Percentiles rank a stretch among this genome's conserved stretches.
Conservation (phyloP, 1,139 yeast genomes). For the Waltiozyma sp. region DNA sequence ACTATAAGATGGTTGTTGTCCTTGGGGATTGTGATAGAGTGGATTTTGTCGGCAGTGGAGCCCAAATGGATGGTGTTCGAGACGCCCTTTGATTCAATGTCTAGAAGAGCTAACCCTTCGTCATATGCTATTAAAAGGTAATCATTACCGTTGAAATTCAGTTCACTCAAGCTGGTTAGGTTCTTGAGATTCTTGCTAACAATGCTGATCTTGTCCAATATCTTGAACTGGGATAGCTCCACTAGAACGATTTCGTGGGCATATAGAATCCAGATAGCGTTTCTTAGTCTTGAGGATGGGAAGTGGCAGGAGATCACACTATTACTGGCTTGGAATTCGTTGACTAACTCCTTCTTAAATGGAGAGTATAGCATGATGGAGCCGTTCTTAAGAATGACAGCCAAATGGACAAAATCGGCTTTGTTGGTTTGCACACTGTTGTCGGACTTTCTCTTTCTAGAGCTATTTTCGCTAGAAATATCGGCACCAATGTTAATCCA, state of each 20-base stretch:
- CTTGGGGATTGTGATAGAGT: not conserved
- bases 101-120: not conserved
- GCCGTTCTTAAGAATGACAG: conserved; percentile 28
- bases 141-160: not conserved
- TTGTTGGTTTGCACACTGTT: not conserved
- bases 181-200: not conserved
- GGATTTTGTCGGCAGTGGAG: not conserved
- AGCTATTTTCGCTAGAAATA: conserved; percentile 8
- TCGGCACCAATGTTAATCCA: conserved; percentile 17
- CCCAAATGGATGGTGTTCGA: not conserved
- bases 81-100: not conserved
- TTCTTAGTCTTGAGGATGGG: conserved; percentile 12
- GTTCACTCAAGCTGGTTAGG: conserved; percentile 2
- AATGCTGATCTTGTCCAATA: conserved; percentile 8
- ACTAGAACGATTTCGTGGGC: conserved; percentile 16
- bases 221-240: conserved; percentile 16
- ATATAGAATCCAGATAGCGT: conserved; percentile 18
- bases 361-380: conserved; percentile 35
- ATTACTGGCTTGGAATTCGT: conserved; percentile 24
- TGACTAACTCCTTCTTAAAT: conserved; percentile 24
- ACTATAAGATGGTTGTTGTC: not conserved
- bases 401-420: conserved; percentile 18
- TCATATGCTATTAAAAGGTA: not conserved
- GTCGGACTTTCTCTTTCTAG: conserved; percentile 1
- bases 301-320: conserved; percentile 11